Conservation (phyloP, 768 basidiomycete species). For the Cystobasidium onofrii region DNA sequence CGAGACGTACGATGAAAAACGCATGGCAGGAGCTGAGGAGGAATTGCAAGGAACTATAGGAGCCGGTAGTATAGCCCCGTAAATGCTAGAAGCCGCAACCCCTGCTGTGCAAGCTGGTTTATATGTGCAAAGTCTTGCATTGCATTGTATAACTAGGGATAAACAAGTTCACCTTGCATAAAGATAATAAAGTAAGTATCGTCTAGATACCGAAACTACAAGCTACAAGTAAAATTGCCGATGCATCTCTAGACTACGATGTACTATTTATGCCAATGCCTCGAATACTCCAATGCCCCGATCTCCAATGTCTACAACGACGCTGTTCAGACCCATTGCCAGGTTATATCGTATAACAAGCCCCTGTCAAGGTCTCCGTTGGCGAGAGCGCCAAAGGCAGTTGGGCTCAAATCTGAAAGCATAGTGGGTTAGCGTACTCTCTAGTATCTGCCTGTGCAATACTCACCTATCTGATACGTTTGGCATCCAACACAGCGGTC, state of each 20-base stretch:
- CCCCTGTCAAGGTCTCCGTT: neutral
- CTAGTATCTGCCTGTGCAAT: neutral
- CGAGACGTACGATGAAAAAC: slow-evolving; percentile 15
- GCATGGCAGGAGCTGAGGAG: slow-evolving; percentile 2
- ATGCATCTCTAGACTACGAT: neutral
- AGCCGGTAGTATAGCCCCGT: slow-evolving; percentile 24
- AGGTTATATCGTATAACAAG: neutral
- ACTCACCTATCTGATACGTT: slow-evolving; percentile 11
- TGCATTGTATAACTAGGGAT: neutral
- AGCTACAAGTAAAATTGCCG: slow-evolving; percentile 2
- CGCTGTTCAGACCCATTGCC: neutral
- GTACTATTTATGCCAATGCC: neutral
- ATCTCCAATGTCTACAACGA: neutral
- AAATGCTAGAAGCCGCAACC: neutral
- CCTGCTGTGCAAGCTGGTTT: neutral
- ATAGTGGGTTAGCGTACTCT: too few relatives aligned
- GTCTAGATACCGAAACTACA: slow-evolving; percentile 9
- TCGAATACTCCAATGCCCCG: too few relatives aligned
- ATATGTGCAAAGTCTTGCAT: slow-evolving; percentile 8
- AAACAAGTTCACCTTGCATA: neutral
- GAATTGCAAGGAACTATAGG: slow-evolving; percentile 16
- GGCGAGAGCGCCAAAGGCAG: slow-evolving; percentile 2
- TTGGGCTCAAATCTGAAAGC: slow-evolving; percentile 18
- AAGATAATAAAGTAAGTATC: neutral
- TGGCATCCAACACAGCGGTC: slow-evolving; percentile 22